Percentiles rank a stretch among this genome's conserved stretches.
Evolutionary conservation across 768 basidiomycete genomes (phyloP).

Genomic region (Hypholoma sublateritium): DNA sequence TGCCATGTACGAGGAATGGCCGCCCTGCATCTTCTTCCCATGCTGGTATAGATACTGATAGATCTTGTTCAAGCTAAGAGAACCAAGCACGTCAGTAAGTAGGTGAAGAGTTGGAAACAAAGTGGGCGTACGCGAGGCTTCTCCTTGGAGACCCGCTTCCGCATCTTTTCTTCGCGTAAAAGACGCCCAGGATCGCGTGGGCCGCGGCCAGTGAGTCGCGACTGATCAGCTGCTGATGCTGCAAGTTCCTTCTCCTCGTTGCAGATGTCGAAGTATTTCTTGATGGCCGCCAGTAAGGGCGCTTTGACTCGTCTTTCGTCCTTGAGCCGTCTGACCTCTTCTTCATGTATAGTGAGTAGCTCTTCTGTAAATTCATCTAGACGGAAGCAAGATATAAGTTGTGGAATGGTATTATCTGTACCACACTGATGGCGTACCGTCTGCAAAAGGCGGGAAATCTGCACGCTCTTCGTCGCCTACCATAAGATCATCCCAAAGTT

Average conservation of each 20-base stretch:
- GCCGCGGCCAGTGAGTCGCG: slow-evolving; percentile 77
- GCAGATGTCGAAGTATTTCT: slow-evolving; percentile 90
- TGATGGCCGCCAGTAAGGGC: slow-evolving; percentile 70
- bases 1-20: slow-evolving; percentile 83
- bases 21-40: slow-evolving; percentile 83
- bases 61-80: slow-evolving; percentile 82
- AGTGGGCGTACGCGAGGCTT: slow-evolving; percentile 77
- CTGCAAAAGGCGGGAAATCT: slow-evolving; percentile 79
- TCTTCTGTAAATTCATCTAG: slow-evolving; percentile 90
- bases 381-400: slow-evolving; percentile 6
- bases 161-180: slow-evolving; percentile 94
- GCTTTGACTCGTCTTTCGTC: slow-evolving; percentile 81
- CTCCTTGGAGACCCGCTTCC: slow-evolving; percentile 89
- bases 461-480: slow-evolving; percentile 78
- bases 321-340: slow-evolving; percentile 79
- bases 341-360: slow-evolving; percentile 78
- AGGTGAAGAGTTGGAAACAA: background rate
- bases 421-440: slow-evolving; percentile 52
- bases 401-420: background rate
- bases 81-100: background rate
- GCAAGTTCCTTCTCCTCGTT: slow-evolving; percentile 88
- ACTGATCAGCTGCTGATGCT: slow-evolving; percentile 77
- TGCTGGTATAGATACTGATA: slow-evolving; percentile 70
- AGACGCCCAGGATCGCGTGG: slow-evolving; percentile 82
- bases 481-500: slow-evolving; percentile 86